phyloP scores from a whole-genome alignment of 495 filamentous ascomycete genomes.

The Aspergillus hancockii region DNA sequence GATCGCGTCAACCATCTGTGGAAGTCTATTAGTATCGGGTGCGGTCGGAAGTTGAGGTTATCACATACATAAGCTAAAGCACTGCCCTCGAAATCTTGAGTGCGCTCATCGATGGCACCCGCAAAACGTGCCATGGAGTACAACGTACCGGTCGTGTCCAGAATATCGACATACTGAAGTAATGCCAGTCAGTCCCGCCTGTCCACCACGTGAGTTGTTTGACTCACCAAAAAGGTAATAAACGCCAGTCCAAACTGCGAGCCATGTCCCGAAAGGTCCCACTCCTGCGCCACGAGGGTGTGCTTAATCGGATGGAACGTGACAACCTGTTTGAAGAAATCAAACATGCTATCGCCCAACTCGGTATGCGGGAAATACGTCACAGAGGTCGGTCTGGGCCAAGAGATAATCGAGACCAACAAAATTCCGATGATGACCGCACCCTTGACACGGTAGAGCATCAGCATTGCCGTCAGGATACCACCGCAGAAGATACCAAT shows the following conservation, averaged over 20 bases:
- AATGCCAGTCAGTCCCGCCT: conserved; percentile 8
- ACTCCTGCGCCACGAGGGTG: conserved; percentile 65
- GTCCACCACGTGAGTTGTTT: neutral
- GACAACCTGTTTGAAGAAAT: conserved; percentile 84
- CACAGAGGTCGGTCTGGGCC: conserved; percentile 71
- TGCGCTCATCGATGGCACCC: conserved; percentile 69
- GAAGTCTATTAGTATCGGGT: conserved; percentile 8
- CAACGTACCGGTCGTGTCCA: conserved; percentile 73
- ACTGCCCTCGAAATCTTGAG: conserved; percentile 77
- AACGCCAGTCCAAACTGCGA: conserved; percentile 74
- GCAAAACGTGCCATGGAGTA: conserved; percentile 84
- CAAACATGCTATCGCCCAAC: conserved; percentile 64
- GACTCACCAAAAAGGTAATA: conserved; percentile 63
- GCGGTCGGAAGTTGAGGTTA: neutral
- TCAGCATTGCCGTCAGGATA: conserved; percentile 69
- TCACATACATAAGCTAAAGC: conserved; percentile 64
- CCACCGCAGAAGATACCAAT: conserved; percentile 82
- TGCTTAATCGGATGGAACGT: conserved; percentile 73
- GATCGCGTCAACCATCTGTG: conserved; percentile 68
- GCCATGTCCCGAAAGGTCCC: conserved; percentile 63
- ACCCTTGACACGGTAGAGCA: conserved; percentile 83
- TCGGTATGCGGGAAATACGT: conserved; percentile 75
- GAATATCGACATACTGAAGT: conserved; percentile 73
- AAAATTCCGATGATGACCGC: conserved; percentile 79
- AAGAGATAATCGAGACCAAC: conserved; percentile 80